These are phyloP conservation scores for Colletotrichum sp. DNA, from an alignment of 2,329 filamentous ascomycete genomes.

Conservation along the genomic window DNA sequence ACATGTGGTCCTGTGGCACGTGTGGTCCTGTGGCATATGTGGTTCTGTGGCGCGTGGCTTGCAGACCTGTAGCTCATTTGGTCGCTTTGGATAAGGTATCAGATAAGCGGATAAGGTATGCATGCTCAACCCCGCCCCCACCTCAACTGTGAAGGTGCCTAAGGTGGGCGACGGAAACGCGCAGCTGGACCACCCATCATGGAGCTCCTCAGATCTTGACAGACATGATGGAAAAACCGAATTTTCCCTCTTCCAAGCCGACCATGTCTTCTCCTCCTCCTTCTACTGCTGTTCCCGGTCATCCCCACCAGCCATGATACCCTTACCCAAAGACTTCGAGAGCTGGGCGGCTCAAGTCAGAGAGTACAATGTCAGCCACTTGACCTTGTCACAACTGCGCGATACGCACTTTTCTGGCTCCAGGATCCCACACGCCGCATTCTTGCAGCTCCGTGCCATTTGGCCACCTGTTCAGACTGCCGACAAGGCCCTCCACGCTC, in stretches of 20 bases:
- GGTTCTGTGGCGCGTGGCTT: too few relatives aligned
- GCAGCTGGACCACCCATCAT: too few relatives aligned
- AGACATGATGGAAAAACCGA: neutral
- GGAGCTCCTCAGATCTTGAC: neutral
- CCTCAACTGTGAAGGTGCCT: too few relatives aligned
- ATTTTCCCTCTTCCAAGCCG: neutral
- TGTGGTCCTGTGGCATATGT: too few relatives aligned
- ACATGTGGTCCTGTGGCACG: too few relatives aligned
- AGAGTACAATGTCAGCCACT: neutral
- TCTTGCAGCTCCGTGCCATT: neutral
- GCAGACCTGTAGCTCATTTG: too few relatives aligned
- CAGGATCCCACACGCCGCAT: neutral
- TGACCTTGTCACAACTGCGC: neutral
- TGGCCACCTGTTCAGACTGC: neutral
- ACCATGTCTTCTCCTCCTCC: neutral
- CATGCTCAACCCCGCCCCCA: too few relatives aligned
- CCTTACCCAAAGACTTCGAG: neutral
- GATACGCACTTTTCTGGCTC: neutral
- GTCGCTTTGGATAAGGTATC: too few relatives aligned
- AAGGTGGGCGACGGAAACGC: too few relatives aligned
- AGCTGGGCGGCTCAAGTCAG: neutral
- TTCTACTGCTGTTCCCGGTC: neutral
- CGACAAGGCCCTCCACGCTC: neutral
- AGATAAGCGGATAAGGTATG: too few relatives aligned
- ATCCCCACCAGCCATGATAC: neutral